phyloP scores from a whole-genome alignment of 1,284 basidiomycete species.

The Trichosporon faecale region DNA sequence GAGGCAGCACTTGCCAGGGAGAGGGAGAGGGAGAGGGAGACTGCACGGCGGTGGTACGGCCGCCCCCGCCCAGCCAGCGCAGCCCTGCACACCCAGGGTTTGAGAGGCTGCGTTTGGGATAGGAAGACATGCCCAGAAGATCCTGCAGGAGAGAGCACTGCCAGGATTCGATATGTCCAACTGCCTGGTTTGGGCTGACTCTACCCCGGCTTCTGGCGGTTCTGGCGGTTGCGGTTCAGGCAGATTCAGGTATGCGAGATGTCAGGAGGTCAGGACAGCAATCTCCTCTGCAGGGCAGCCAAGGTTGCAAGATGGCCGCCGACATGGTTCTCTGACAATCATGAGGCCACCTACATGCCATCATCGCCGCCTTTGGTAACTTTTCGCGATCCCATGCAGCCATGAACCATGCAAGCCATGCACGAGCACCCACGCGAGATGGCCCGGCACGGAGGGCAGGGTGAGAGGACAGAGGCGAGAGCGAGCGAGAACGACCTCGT shows the following conservation, averaged over 20 bases:
- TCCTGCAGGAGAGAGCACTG: constrained; percentile 6
- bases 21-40: constrained; percentile 3
- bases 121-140: constrained; percentile 6
- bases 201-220: constrained; percentile 1
- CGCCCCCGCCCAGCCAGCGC: neutral
- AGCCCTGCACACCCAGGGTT: neutral
- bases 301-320: constrained; percentile 7
- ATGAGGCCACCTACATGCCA: constrained; percentile 2
- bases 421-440: constrained; percentile 9
- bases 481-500: neutral
- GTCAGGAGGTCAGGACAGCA: constrained; percentile 7
- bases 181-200: neutral
- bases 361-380: constrained; percentile 9
- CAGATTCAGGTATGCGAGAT: constrained; percentile 10
- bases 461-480: neutral
- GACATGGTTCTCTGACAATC: constrained; percentile 2
- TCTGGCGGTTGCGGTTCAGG: constrained; percentile 10
- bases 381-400: neutral
- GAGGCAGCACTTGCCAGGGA: neutral
- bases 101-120: constrained; percentile 4
- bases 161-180: constrained; percentile 8
- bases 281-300: neutral
- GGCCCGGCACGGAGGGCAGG: neutral
- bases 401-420: neutral
- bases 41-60: neutral